Conservation (phyloP, 306 rosid genomes). For the Erythrophleum fordii region DNA sequence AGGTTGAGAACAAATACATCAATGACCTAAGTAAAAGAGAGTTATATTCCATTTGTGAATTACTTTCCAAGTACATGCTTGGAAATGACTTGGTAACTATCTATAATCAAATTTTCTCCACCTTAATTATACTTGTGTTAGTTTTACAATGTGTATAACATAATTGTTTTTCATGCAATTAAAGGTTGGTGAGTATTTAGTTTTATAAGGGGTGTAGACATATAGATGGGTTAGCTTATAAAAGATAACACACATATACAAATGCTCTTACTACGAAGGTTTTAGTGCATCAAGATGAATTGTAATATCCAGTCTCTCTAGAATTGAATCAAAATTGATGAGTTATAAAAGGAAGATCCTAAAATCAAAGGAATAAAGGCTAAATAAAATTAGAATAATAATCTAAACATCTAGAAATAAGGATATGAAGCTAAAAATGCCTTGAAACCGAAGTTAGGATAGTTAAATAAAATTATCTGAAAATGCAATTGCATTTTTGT, state of each 20-base stretch:
- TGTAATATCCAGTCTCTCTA: too few relatives aligned
- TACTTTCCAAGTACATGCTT: slow-evolving; percentile 57
- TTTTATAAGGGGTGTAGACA: slow-evolving; percentile 64
- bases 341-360: too few relatives aligned
- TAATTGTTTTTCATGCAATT: slow-evolving; percentile 19
- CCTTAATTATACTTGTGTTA: not conserved
- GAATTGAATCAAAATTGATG: too few relatives aligned
- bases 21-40: too few relatives aligned
- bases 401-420: too few relatives aligned
- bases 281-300: slow-evolving; percentile 42
- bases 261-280: slow-evolving; percentile 59
- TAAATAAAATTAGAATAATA: too few relatives aligned
- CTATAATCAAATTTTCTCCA: not conserved
- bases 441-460: too few relatives aligned
- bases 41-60: slow-evolving; percentile 59
- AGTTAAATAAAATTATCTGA: too few relatives aligned
- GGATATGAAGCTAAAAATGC: too few relatives aligned
- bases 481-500: too few relatives aligned
- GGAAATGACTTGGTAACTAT: slow-evolving; percentile 65
- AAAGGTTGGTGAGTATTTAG: slow-evolving; percentile 50
- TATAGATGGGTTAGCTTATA: slow-evolving; percentile 50
- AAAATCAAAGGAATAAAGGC: too few relatives aligned
- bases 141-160: slow-evolving; percentile 11
- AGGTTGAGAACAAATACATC: too few relatives aligned
- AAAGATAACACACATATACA: slow-evolving; percentile 64